Evolutionary conservation across 108 stramenopile genomes (phyloP), one percentile per base, ranked within the genome.

Genomic region (Cyclotella cryptica): DNA sequence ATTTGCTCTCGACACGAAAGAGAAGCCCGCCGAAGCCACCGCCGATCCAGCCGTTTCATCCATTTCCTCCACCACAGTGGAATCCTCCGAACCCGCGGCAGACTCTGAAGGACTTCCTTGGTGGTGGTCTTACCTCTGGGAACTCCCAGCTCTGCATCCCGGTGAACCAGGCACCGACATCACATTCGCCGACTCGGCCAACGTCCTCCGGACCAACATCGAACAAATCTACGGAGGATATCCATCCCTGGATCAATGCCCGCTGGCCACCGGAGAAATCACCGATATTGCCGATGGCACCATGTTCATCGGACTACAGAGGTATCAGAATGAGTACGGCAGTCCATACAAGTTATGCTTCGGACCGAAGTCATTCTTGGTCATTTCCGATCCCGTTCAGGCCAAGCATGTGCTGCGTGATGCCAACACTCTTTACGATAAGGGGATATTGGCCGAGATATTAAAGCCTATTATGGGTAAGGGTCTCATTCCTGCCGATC

Each of bases 281-380:
- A 78, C 72, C 39, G 94, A 93, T 71, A 93, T 98, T 75, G 90
- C 87, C 49, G 95, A 94, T 62, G 98, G 97, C 8, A 97, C 96
- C 58, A 90, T 96, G 84, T 98, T 96, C 85, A 86, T 98, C 47
- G 98, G 98, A 0, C 73, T 98, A 10, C 92, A 97, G 66, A 71
- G 89, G 12, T 98, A 98, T 78, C 85, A 77, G 26, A 42, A 88
- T 6, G 60, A 90, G 47, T 94, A 94, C 60, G 96, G 95, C n/a
- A 86, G 85, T 30, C 94, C 96, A 9, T 98, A 98, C 92, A 98
- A 98, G 82, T 81, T 98, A 8, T 97, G 96, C 82, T 98, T 98
- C 65, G 96, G 98, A 18, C 98, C 98, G 44, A 98, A 98, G 83
- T 92, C 91, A 14, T 98, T 98, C 81, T 75, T 98, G 60, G 98